A percentile compares a stretch with the other conserved stretches of the same genome.
Evolutionary conservation across 2,329 filamentous ascomycete species (phyloP).

Genomic region (Pseudopyricularia cyperi): DNA sequence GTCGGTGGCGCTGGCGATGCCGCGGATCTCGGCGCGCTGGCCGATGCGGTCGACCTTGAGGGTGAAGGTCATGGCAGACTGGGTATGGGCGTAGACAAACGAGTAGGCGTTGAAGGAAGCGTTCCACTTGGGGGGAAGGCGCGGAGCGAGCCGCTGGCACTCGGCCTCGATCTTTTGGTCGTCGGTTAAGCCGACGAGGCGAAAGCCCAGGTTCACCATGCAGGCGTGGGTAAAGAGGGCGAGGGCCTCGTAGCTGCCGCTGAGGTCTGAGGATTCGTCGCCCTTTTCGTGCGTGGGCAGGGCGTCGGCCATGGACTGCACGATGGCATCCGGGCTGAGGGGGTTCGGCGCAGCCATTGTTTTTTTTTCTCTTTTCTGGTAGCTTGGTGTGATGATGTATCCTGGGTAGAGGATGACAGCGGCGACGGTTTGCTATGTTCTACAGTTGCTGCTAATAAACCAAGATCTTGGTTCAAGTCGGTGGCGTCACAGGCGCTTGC

Average conservation of each 20-base stretch:
- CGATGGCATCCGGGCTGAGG: constrained; percentile 29
- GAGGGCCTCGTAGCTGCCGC: constrained; percentile 67
- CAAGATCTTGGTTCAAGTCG: no score
- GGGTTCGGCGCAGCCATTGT: constrained; percentile 15
- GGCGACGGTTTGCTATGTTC: no score
- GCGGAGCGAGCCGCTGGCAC: constrained; percentile 39
- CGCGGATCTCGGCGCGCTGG: constrained; percentile 71
- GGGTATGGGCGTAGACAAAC: constrained; percentile 77
- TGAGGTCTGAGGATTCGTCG: constrained; percentile 48
- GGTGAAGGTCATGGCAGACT: constrained; percentile 75
- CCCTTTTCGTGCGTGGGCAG: constrained; percentile 38
- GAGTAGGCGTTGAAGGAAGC: constrained; percentile 54
- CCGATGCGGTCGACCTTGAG: constrained; percentile 74
- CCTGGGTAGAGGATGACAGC: no score
- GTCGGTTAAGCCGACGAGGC: constrained; percentile 72
- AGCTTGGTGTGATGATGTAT: not conserved
- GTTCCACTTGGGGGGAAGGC: constrained; percentile 73
- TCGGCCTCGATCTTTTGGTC: constrained; percentile 50
- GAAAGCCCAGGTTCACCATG: constrained; percentile 69
- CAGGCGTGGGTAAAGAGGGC: constrained; percentile 75
- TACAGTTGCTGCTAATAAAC: no score
- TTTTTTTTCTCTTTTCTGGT: not conserved
- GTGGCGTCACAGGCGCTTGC: no score
- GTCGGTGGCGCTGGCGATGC: constrained; percentile 67
- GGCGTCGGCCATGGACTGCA: constrained; percentile 45